phyloP scores from a whole-genome alignment of 2,329 filamentous ascomycete genomes.

The Stemphylium vesicarium region DNA sequence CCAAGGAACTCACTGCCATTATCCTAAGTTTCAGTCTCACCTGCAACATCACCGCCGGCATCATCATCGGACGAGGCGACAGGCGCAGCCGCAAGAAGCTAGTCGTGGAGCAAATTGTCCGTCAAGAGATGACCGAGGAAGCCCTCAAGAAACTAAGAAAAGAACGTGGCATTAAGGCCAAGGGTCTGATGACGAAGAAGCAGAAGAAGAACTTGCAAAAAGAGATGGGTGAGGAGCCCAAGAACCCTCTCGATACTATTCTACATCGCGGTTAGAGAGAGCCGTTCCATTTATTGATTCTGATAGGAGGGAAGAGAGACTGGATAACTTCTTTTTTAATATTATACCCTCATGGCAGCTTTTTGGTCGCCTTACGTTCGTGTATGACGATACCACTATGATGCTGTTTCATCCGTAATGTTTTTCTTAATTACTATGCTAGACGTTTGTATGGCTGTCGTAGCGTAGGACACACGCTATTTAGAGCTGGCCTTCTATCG shows the following conservation, averaged over 20 bases:
- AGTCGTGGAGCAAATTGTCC: slow-evolving; percentile 75
- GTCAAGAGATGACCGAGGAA: slow-evolving; percentile 74
- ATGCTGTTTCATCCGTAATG: too few species aligned
- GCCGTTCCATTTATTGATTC: background rate
- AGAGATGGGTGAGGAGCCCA: slow-evolving; percentile 28
- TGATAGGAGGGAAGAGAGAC: background rate
- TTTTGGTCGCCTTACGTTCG: too few species aligned
- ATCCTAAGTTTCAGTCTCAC: slow-evolving; percentile 80
- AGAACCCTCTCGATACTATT: slow-evolving; percentile 36
- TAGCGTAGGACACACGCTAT: too few species aligned
- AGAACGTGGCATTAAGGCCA: slow-evolving; percentile 44
- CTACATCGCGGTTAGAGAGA: slow-evolving; percentile 29
- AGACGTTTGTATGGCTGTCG: too few species aligned
- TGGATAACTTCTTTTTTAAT: too few species aligned
- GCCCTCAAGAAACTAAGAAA: slow-evolving; percentile 64
- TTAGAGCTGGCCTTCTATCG: too few species aligned
- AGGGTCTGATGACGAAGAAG: slow-evolving; percentile 34
- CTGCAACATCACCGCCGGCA: slow-evolving; percentile 76
- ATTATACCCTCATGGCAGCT: too few species aligned
- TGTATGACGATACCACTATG: too few species aligned
- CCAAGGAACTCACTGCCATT: slow-evolving; percentile 77
- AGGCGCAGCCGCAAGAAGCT: slow-evolving; percentile 82
- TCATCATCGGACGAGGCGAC: slow-evolving; percentile 79
- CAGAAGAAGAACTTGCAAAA: slow-evolving; percentile 31
- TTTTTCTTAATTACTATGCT: too few species aligned